Evolutionary conservation across 192 early-diverging fungal genomes (phyloP).

Genomic region (Rhizoclosmatium globosum): DNA sequence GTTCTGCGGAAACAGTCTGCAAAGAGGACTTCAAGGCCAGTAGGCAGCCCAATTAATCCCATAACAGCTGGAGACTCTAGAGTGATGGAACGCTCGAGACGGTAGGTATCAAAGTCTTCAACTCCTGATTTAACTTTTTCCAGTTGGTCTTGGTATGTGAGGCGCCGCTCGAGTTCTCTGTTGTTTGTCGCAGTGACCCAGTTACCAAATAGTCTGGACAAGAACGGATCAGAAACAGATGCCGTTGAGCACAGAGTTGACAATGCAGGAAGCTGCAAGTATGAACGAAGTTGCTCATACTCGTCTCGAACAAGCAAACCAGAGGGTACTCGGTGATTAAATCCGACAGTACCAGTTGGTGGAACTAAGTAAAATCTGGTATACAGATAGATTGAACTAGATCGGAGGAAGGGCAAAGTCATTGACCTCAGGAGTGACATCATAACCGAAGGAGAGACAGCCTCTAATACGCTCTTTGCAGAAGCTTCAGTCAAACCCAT

Average conservation of each 20-base stretch:
- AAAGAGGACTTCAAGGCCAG: constrained; percentile 84
- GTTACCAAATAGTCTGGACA: constrained; percentile 28
- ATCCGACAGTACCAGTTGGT: constrained; percentile 43
- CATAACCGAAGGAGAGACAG: constrained; percentile 22
- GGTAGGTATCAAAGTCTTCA: constrained; percentile 13
- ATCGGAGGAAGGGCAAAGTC: constrained; percentile 80
- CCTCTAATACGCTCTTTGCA: constrained; percentile 27
- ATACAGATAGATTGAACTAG: constrained; percentile 67
- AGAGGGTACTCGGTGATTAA: constrained; percentile 39
- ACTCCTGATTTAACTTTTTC: neutral
- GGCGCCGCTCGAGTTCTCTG: neutral
- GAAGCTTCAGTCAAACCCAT: constrained; percentile 56
- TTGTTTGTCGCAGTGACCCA: neutral
- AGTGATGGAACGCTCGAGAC: constrained; percentile 19
- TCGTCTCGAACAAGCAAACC: constrained; percentile 56
- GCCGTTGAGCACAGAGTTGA: constrained; percentile 58
- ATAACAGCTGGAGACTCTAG: constrained; percentile 15
- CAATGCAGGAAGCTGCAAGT: constrained; percentile 76
- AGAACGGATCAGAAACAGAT: constrained; percentile 4
- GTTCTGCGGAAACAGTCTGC: constrained; percentile 79
- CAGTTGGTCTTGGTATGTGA: neutral
- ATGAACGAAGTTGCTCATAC: constrained; percentile 67
- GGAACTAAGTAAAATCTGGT: constrained; percentile 69
- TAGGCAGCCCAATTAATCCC: constrained; percentile 66
- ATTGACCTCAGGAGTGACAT: constrained; percentile 62